phyloP scores from a whole-genome alignment of 2,329 filamentous ascomycete species.

The Metarhizium humberi region DNA sequence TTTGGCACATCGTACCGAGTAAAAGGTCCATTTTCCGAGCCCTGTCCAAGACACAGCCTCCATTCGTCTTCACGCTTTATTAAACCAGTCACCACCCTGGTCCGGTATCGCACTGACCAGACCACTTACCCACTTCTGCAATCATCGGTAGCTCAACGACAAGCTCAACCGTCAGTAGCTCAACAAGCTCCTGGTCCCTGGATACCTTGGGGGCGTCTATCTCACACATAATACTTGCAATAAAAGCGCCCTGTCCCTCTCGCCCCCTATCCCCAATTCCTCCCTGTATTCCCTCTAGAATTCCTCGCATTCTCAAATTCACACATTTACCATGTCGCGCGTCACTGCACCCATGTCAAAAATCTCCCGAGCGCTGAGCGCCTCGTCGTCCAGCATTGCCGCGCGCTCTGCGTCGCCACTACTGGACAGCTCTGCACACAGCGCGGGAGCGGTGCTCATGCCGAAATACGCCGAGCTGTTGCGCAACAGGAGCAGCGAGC shows the following conservation, averaged over 20 bases:
- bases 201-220: neutral
- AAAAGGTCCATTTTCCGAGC: too few relatives aligned
- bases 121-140: too few relatives aligned
- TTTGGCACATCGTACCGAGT: too few relatives aligned
- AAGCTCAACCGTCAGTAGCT: neutral
- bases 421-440: slow-evolving; percentile 24
- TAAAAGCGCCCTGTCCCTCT: neutral
- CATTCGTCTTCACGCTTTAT: too few relatives aligned
- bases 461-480: slow-evolving; percentile 40
- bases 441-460: slow-evolving; percentile 29
- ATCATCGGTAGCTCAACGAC: too few relatives aligned
- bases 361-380: slow-evolving; percentile 36
- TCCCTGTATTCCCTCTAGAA: neutral
- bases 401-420: slow-evolving; percentile 20
- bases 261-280: neutral
- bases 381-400: slow-evolving; percentile 28
- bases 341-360: slow-evolving; percentile 31
- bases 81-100: too few relatives aligned
- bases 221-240: neutral
- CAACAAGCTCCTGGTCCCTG: neutral
- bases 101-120: too few relatives aligned
- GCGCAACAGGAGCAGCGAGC: slow-evolving; percentile 24
- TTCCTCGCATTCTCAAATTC: neutral
- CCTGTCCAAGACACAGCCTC: too few relatives aligned
- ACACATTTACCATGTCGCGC: slow-evolving; percentile 32